A percentile compares a stretch with the other conserved stretches of the same genome.
These are phyloP conservation scores for Spatholobus suberectus DNA, from an alignment of 306 rosid species.

Conservation along the genomic window DNA sequence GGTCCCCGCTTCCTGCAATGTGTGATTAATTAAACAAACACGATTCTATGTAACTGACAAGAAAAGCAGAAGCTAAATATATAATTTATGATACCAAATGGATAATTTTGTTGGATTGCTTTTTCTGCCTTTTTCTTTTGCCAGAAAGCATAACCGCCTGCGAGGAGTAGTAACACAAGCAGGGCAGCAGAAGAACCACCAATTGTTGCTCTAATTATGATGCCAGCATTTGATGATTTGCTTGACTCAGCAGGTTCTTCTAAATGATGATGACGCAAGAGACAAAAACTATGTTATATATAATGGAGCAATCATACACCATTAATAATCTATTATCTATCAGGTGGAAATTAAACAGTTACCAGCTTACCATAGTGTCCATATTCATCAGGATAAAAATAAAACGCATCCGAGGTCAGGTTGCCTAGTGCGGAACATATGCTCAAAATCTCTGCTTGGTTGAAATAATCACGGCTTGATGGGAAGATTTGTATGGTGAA, in stretches of 20 bases:
- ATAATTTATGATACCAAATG: conserved; percentile 38
- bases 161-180: conserved; percentile 48
- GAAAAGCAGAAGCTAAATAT: neutral
- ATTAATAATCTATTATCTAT: neutral
- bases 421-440: conserved; percentile 52
- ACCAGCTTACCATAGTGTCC: conserved; percentile 33
- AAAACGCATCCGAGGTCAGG: conserved; percentile 43
- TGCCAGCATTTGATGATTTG: conserved; percentile 26
- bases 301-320: neutral
- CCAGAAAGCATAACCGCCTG: conserved; percentile 55
- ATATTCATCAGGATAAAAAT: conserved; percentile 13
- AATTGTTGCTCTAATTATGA: conserved; percentile 57
- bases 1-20: conserved; percentile 44
- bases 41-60: neutral
- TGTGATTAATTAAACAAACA: neutral
- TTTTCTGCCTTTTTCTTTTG: conserved; percentile 55
- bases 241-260: neutral
- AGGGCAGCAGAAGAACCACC: conserved; percentile 51
- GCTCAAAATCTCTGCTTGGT: conserved; percentile 18
- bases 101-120: conserved; percentile 48
- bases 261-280: neutral
- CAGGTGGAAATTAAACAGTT: neutral
- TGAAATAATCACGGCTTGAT: conserved; percentile 46
- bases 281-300: neutral
- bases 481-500: conserved; percentile 55